A percentile compares a stretch with the other conserved stretches of the same genome.
Conservation (phyloP, 495 filamentous ascomycete genomes). For the Pseudevernia furfuracea region DNA sequence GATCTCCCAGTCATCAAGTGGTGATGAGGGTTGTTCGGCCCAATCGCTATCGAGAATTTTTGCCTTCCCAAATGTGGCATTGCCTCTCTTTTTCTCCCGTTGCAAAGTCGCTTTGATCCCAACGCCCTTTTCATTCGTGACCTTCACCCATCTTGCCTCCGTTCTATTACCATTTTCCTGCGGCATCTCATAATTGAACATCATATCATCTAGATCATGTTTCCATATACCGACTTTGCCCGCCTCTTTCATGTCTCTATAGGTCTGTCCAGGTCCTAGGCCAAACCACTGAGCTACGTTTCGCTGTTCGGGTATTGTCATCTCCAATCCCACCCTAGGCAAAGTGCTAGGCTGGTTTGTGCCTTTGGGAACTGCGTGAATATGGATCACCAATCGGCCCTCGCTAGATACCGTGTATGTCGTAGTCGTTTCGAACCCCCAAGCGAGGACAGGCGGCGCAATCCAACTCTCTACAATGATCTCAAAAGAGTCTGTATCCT, state of each 20-base stretch:
- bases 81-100: neutral
- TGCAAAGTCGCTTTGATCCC: constrained; percentile 32
- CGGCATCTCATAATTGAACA: constrained; percentile 53
- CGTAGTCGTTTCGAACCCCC: constrained; percentile 45
- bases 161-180: constrained; percentile 59
- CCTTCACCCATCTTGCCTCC: constrained; percentile 50
- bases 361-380: constrained; percentile 38
- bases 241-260: constrained; percentile 52
- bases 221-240: constrained; percentile 46
- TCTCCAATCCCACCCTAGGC: constrained; percentile 50
- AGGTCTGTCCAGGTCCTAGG: constrained; percentile 55
- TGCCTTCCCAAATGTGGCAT: neutral
- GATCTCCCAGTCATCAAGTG: constrained; percentile 30
- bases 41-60: neutral
- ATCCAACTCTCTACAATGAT: constrained; percentile 41
- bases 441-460: constrained; percentile 49
- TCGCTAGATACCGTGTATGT: constrained; percentile 41
- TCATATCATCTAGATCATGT: constrained; percentile 39
- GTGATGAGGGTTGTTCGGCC: constrained; percentile 15
- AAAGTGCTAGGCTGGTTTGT: constrained; percentile 42
- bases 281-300: constrained; percentile 49
- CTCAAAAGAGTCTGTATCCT: constrained; percentile 25
- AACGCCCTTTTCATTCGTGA: constrained; percentile 32
- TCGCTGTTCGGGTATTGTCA: constrained; percentile 35
- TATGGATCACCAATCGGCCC: constrained; percentile 38